Evolutionary conservation across 805 yeast genomes (phyloP).

Genomic region (Yamadazyma sp.): DNA sequence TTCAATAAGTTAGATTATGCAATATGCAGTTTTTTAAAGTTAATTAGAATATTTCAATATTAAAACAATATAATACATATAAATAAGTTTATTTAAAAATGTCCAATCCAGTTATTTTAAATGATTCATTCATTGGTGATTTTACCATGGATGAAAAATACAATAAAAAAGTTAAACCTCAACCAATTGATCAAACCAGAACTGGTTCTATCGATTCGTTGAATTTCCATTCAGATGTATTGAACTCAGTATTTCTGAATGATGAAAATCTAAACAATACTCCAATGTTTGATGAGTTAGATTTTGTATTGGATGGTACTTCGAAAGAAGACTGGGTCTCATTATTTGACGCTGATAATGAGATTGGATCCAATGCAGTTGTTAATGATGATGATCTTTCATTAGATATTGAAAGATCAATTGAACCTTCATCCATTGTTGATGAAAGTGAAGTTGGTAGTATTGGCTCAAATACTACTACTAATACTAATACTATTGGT

Average conservation of each 20-base stretch:
- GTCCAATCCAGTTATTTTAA: slow-evolving; percentile 15
- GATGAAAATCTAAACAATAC: slow-evolving; percentile 36
- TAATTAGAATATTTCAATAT: no score
- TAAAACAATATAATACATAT: no score
- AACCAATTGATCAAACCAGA: no score
- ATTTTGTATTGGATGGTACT: slow-evolving; percentile 38
- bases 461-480: neutral
- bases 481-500: slow-evolving; percentile 1
- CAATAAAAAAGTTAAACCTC: slow-evolving; percentile 3
- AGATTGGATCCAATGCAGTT: slow-evolving; percentile 13
- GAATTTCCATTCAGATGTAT: slow-evolving; percentile 49
- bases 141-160: slow-evolving; percentile 6
- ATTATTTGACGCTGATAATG: slow-evolving; percentile 41
- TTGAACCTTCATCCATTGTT: slow-evolving; percentile 9
- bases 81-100: no score
- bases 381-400: slow-evolving; percentile 20
- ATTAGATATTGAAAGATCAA: slow-evolving; percentile 4
- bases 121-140: slow-evolving; percentile 16
- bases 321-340: slow-evolving; percentile 59
- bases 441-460: slow-evolving; percentile 4
- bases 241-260: slow-evolving; percentile 51
- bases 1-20: slow-evolving; percentile 5
- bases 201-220: slow-evolving; percentile 38
- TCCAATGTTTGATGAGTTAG: slow-evolving; percentile 61
- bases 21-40: no score